Base-by-base conservation (phyloP, 805 yeast species). In the Nakazawaea siamensis region DNA sequence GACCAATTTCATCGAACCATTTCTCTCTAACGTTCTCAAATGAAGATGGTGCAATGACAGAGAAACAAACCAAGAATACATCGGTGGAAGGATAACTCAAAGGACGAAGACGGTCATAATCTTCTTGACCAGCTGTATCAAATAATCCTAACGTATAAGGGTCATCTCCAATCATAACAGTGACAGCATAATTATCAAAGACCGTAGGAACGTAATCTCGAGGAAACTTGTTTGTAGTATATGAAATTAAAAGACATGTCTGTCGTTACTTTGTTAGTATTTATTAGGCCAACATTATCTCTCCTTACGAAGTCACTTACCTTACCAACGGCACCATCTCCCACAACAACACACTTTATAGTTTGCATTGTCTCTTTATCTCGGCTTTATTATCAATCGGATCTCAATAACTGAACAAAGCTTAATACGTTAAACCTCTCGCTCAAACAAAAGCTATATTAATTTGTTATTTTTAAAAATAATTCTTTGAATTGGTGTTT, bases 281-380 rank as follows among this genome's bases (percentile, higher is more conserved):
- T 13, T 26, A 23, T 10, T 25, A 13, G 14, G 8, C 10, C 14
- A 18, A 18, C n/a, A 23, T 13, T 17, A 18, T 27, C 18, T 17
- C 12, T 14, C 16, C 10, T 10, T 21, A 24, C 15, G 13, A 16
- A 4, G 3, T 41, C 15, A 52, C 66, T 35, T 40, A 64, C 70
- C 55, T 87, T 90, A 50, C 98, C 98, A 44, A 92, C 97, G 49
- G 97, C 97, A 84, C 98, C 98, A 65, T 92, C 98, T 46, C 98
- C 98, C 38, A 92, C 97, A 46, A 90, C 97, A 46, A 92, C 97
- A 71, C 97, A 92, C 64, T 90, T 90, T 59, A 83, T 70, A 40
- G 79, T 68, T 54, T 68, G 73, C 75, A 70, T 70, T 29, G 7
- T 24, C 8, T 21, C 11, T 11, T 21, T 21, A 11, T 21, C n/a